phyloP scores from a whole-genome alignment of 1,139 yeast genomes.

The Geotrichum aggregatum region DNA sequence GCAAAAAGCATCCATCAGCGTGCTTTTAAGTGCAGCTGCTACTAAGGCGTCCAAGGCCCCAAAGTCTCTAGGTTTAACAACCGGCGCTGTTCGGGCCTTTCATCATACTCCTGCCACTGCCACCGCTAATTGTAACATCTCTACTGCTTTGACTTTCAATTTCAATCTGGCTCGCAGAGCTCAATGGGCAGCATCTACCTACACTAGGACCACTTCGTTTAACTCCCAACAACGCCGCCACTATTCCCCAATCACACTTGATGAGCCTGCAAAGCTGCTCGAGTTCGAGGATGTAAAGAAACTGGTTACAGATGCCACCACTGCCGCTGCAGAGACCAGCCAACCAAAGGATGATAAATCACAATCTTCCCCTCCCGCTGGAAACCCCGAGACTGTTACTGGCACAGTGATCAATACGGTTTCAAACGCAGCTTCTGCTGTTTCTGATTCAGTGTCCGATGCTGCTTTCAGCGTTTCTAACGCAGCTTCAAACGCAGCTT shows the following conservation, averaged over 20 bases:
- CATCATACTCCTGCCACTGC: too few relatives aligned
- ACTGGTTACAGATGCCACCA: constrained; percentile 35
- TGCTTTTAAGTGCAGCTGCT: too few relatives aligned
- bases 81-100: too few relatives aligned
- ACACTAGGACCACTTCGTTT: neutral
- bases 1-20: too few relatives aligned
- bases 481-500: too few relatives aligned
- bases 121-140: neutral
- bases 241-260: constrained; percentile 35
- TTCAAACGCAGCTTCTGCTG: neutral
- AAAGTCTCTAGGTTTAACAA: too few relatives aligned
- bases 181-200: neutral
- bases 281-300: constrained; percentile 55
- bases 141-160: neutral
- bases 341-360: too few relatives aligned
- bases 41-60: too few relatives aligned
- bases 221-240: constrained; percentile 17
- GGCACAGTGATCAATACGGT: too few relatives aligned
- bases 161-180: neutral
- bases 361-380: too few relatives aligned
- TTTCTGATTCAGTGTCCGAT: neutral
- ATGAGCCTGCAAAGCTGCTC: constrained; percentile 49
- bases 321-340: neutral
- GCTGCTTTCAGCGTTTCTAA: too few relatives aligned
- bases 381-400: too few relatives aligned